These are phyloP conservation scores for Auricularia heimuer DNA, from an alignment of 768 basidiomycete genomes.

Conservation along the genomic window DNA sequence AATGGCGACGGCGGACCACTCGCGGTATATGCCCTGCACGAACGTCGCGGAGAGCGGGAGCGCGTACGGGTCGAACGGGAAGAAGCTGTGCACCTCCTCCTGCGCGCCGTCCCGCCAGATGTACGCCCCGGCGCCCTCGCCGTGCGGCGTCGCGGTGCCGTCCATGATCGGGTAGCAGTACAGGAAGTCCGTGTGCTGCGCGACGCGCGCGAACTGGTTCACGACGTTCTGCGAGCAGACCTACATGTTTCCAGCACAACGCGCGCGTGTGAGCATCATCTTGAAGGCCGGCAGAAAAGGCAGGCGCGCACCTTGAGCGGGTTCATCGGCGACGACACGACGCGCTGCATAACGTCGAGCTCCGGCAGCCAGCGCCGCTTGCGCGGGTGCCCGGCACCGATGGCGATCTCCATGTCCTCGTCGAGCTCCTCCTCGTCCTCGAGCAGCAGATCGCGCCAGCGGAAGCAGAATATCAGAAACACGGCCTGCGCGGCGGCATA, in stretches of 20 bases:
- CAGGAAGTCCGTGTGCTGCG: conserved; percentile 81
- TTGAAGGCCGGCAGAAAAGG: background rate
- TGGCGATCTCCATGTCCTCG: conserved; percentile 28
- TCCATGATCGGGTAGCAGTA: conserved; percentile 93
- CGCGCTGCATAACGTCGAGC: conserved; percentile 66
- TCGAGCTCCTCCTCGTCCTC: conserved; percentile 50
- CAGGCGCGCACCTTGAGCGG: conserved; percentile 63
- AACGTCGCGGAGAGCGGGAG: conserved; percentile 69
- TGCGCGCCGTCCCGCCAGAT: conserved; percentile 26
- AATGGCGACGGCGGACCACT: conserved; percentile 77
- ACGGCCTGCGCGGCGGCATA: conserved; percentile 88
- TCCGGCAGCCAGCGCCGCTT: conserved; percentile 76
- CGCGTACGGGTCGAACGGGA: conserved; percentile 96
- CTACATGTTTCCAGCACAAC: conserved; percentile 37
- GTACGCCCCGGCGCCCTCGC: background rate
- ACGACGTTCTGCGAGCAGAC: conserved; percentile 87
- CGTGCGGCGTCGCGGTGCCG: conserved; percentile 37
- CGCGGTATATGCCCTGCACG: conserved; percentile 77
- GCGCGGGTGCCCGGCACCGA: background rate
- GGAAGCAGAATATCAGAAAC: conserved; percentile 95
- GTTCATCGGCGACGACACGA: conserved; percentile 73
- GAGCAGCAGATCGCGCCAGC: conserved; percentile 76
- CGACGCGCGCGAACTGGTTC: conserved; percentile 85
- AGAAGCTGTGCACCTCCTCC: conserved; percentile 82
- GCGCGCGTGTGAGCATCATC: background rate